Evolutionary conservation across 2,329 filamentous ascomycete species (phyloP), one percentile per base, ranked within the genome.

Genomic region (Helicocarpus griseus): DNA sequence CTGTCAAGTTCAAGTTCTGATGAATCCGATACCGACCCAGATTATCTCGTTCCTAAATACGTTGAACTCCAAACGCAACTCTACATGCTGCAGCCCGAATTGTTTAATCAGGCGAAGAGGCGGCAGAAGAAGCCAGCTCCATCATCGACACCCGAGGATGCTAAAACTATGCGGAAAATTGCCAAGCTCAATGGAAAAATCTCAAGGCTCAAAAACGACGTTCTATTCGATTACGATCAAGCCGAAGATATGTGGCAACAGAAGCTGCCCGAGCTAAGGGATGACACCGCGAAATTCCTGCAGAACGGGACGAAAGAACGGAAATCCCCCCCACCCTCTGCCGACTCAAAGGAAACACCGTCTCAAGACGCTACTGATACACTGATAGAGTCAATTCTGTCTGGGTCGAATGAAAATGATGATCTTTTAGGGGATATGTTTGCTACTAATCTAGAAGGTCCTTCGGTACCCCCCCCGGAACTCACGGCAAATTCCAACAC

Each of bases 21-120:
- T 53, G 66, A 69, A 40, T 69, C 66, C 53, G 80, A 86, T 54
- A 80, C 89, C 58, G 85, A 89, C 56, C 85, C 86, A 1, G 85
- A 90, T 56, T 79, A 85, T 38, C 73, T 91, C 52, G 74, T 90
- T 24, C 83, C 87, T 1, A 80, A 82, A 53, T 97, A 91, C 67
- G 61, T 98, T 19, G 80, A 84, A 14, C 79, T 87, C 17, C 90
- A 89, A 67, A 73, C 78, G 49, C 84, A 75, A 56, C 73, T 85
- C n/a, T 86, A 83, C 66, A 74, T 76, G 43, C 66, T 83, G 14
- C 77, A 83, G 56, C 76, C 81, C 19, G 73, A 77, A 19, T 66
- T 72, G 50, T 76, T 77, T 56, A 71, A 73, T 38, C 58, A 54
- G 44, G 66, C 57, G 17, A 72, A 70, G 56, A 33, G 19, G 21